Conservation (phyloP, 331 rosid genomes). For the Dryas integrifolia region DNA sequence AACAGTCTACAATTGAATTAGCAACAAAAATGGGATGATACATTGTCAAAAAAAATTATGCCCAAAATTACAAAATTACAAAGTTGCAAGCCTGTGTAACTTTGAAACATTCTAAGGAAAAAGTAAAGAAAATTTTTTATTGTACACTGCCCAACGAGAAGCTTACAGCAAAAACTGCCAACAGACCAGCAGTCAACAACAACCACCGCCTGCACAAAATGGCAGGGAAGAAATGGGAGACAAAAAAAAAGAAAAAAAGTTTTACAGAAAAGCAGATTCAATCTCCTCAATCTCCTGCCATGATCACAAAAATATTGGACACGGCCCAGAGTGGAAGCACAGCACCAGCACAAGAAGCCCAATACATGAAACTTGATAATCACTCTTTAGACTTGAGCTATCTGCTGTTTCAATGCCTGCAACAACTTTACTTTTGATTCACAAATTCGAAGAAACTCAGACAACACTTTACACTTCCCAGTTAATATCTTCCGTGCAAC, state of each 20-base stretch:
- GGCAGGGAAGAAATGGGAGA: not conserved
- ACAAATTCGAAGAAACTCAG: slow-evolving; percentile 59
- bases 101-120: not conserved
- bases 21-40: slow-evolving; percentile 8
- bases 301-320: not conserved
- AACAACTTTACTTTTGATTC: slow-evolving; percentile 58
- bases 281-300: slow-evolving; percentile 4
- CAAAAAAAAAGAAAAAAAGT: not conserved
- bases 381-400: slow-evolving; percentile 58
- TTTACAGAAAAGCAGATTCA: not conserved
- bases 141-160: slow-evolving; percentile 11
- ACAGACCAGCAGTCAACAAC: slow-evolving; percentile 9
- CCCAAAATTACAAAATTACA: not conserved
- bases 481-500: slow-evolving; percentile 66
- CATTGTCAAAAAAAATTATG: slow-evolving; percentile 17
- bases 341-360: not conserved
- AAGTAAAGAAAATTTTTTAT: not conserved
- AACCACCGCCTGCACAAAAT: not conserved
- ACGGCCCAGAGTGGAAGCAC: not conserved
- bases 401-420: slow-evolving; percentile 59
- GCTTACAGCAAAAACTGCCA: slow-evolving; percentile 18
- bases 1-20: not conserved
- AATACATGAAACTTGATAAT: not conserved
- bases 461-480: slow-evolving; percentile 55
- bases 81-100: slow-evolving; percentile 10